A percentile compares a stretch with the other conserved stretches of the same genome.
phyloP scores from a whole-genome alignment of 169 alveolate species.

The Plasmodium berghei region DNA sequence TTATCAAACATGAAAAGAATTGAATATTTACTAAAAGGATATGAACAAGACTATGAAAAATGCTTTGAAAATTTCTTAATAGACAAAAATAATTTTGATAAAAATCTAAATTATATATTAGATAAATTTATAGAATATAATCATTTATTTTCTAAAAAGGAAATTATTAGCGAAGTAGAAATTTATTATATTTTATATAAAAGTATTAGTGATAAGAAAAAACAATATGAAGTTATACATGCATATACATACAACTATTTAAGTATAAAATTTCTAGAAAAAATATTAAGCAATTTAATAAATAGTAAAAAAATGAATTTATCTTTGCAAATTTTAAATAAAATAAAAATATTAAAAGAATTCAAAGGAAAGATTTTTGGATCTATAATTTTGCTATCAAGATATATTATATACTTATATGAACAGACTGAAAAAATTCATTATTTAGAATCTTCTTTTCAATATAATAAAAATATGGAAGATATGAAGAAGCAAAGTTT shows the following conservation, averaged over 20 bases:
- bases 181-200: conserved; percentile 50
- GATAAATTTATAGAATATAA: conserved; percentile 66
- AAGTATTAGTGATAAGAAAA: conserved; percentile 38
- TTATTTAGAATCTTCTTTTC: background rate
- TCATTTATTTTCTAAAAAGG: conserved; percentile 39
- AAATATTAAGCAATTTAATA: conserved; percentile 19
- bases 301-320: background rate
- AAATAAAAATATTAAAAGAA: conserved; percentile 22
- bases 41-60: conserved; percentile 49
- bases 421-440: conserved; percentile 11
- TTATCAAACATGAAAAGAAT: conserved; percentile 50
- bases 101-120: conserved; percentile 20
- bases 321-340: conserved; percentile 13
- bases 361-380: conserved; percentile 54
- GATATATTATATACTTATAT: conserved; percentile 9
- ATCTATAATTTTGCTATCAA: conserved; percentile 11
- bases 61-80: conserved; percentile 56
- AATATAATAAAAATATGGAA: background rate
- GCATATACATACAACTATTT: conserved; percentile 72
- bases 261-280: conserved; percentile 51
- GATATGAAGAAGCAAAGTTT: background rate
- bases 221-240: conserved; percentile 60
- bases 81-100: background rate
- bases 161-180: conserved; percentile 59
- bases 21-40: conserved; percentile 63